A percentile compares a stretch with the other conserved stretches of the same genome.
phyloP scores from a whole-genome alignment of 2,329 filamentous ascomycete genomes.

The Clarireedia homoeocarpa region DNA sequence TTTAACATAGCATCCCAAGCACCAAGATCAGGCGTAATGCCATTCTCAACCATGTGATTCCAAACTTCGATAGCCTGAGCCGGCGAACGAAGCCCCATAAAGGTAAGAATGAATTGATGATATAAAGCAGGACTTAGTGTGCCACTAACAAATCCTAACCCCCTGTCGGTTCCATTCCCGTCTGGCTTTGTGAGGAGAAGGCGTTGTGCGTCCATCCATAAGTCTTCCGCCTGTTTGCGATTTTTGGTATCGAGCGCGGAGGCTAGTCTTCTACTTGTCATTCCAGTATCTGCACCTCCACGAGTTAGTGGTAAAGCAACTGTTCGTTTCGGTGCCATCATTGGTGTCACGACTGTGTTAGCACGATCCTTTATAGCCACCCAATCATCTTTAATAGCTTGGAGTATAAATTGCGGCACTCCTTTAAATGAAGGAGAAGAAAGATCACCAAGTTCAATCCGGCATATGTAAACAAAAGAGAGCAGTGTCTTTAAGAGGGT shows the following conservation, averaged over 20 bases:
- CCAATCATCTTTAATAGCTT: constrained; percentile 17
- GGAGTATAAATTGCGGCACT: constrained; percentile 6
- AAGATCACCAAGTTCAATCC: background rate
- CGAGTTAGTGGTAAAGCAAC: background rate
- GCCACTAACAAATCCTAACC: too few species aligned
- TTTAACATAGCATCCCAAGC: constrained; percentile 70
- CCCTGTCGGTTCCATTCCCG: background rate
- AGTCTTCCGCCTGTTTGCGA: constrained; percentile 14
- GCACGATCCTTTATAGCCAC: constrained; percentile 10
- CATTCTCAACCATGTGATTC: constrained; percentile 47
- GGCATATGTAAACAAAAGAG: background rate
- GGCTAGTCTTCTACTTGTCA: constrained; percentile 16
- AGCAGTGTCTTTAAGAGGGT: background rate
- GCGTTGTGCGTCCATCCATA: constrained; percentile 22
- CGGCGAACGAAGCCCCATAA: constrained; percentile 36
- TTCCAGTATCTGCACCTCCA: background rate
- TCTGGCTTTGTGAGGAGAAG: constrained; percentile 15
- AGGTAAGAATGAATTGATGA: constrained; percentile 39
- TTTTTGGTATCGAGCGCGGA: constrained; percentile 20
- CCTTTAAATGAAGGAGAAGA: background rate
- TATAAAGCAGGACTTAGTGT: constrained; percentile 29
- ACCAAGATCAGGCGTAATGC: constrained; percentile 49
- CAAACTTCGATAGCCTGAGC: constrained; percentile 44
- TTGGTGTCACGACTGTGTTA: background rate
- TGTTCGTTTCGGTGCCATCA: background rate